Conservation (phyloP, 805 yeast species). For the Schizosaccharomyces octosporus region DNA sequence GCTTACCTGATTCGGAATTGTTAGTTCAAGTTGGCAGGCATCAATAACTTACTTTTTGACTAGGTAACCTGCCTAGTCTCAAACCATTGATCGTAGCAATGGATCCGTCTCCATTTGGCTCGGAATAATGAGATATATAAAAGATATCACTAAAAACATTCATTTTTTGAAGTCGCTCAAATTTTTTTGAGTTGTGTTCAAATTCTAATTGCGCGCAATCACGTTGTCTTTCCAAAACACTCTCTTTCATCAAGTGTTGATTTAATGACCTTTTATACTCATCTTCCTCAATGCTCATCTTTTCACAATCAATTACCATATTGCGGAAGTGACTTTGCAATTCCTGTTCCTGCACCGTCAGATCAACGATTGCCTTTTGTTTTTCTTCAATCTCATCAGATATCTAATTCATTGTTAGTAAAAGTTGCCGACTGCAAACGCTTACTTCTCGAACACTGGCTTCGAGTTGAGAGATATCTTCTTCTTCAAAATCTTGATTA, state of each 20-base stretch:
- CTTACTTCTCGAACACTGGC: slow-evolving; percentile 23
- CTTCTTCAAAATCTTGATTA: slow-evolving; percentile 20
- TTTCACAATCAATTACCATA: not conserved
- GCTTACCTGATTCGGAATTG: not conserved
- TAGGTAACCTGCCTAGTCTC: slow-evolving; percentile 2
- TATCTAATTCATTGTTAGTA: slow-evolving; percentile 5
- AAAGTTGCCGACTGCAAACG: too few species aligned
- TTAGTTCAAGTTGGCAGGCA: not conserved
- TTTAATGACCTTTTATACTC: slow-evolving; percentile 17
- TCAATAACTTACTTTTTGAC: not conserved
- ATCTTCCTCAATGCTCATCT: not conserved
- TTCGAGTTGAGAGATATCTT: slow-evolving; percentile 19
- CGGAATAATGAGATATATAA: slow-evolving; percentile 21
- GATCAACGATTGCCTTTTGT: slow-evolving; percentile 13
- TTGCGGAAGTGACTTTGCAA: not conserved
- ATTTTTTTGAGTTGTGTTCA: slow-evolving; percentile 33
- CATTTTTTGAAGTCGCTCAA: slow-evolving; percentile 46
- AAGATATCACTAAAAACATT: slow-evolving; percentile 71
- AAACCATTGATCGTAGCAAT: slow-evolving; percentile 3
- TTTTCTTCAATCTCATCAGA: slow-evolving; percentile 15
- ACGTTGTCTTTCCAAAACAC: not conserved
- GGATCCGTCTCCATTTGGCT: slow-evolving; percentile 1
- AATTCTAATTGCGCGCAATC: slow-evolving; percentile 40
- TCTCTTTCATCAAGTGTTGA: not conserved
- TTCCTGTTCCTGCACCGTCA: not conserved